Evolutionary conservation across 1,284 basidiomycete genomes (phyloP), one percentile per base, ranked within the genome.

Genomic region (Peniophora sp.): DNA sequence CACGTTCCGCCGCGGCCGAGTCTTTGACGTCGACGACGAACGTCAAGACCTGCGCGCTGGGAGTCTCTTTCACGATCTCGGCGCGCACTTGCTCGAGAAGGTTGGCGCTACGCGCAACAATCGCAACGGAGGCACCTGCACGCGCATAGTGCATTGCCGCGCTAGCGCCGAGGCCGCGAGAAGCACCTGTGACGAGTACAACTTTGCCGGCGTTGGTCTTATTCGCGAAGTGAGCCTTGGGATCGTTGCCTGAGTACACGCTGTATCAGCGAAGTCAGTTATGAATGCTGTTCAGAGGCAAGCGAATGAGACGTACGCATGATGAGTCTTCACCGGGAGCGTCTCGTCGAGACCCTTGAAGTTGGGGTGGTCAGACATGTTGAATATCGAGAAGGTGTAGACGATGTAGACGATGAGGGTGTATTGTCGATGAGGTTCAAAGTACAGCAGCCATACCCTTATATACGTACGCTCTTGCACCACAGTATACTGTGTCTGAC

Each of bases 151-250:
- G 15, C 15, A 24, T 41, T 11, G 53, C 47, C 5, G 47, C 17
- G 18, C n/a, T 24, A 17, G 5, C 14, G 18, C 61, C 60, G 6
- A 62, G 57, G 5, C 61, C 61, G 15, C 57, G 52, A 12, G 58
- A 58, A 3, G 55, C 58, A 8, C 61, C 61, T 14, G 59, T 55
- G 39, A 62, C 55, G 10, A 62, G 35, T 3, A 59, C 61, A 10
- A 61, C 61, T 43, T 53, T 51, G 18, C 46, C 47, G 14, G 43
- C 43, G 43, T 18, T 22, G 43, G 18, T 20, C 20, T 45, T 3
- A 20, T 6, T 20, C 6, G 17, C n/a, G 43, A 23, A 45, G 17
- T 18, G 5, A 5, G 23, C 3, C 20, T 24, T 18, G 14, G 43
- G 43, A n/a, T 45, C 43, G 43, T 22, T 45, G 20, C 8, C 6